Evolutionary conservation across 2,329 filamentous ascomycete genomes (phyloP).

Genomic region (Gliomastix tumulicola): DNA sequence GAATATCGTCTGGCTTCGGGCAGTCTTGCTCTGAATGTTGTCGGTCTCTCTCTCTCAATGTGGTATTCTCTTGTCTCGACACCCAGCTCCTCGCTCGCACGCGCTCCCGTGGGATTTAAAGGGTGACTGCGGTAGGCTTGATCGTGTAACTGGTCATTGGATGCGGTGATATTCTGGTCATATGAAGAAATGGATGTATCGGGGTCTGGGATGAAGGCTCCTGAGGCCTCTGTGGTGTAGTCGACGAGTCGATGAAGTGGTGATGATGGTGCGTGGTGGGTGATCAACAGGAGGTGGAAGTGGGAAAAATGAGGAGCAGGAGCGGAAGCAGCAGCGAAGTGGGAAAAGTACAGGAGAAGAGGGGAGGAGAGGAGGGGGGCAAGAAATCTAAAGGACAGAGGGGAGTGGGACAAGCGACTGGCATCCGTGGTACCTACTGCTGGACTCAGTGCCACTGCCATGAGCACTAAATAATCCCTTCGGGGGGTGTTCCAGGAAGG

Average conservation of each 20-base stretch:
- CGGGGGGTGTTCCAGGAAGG: too few relatives aligned
- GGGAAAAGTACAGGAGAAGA: constrained; percentile 5
- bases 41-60: constrained; percentile 13
- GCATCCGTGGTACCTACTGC: too few relatives aligned
- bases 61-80: constrained; percentile 24
- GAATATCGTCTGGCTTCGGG: constrained; percentile 41
- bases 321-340: constrained; percentile 3
- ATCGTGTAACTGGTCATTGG: constrained; percentile 46
- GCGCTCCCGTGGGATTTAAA: constrained; percentile 65
- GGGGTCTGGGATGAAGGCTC: constrained; percentile 17
- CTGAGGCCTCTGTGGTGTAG: constrained; percentile 15
- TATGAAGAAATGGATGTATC: constrained; percentile 28
- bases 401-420: too few relatives aligned
- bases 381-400: too few relatives aligned
- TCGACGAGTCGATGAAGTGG: too few relatives aligned
- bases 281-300: constrained; percentile 1
- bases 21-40: too few relatives aligned
- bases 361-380: constrained; percentile 3
- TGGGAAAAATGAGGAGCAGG: constrained; percentile 8
- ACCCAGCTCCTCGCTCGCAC: constrained; percentile 49
- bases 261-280: constrained; percentile 6
- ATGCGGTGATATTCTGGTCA: constrained; percentile 30
- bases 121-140: constrained; percentile 54
- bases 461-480: too few relatives aligned
- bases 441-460: too few relatives aligned